Base-by-base conservation (phyloP, 768 basidiomycete genomes). In the Lactarius indigo region DNA sequence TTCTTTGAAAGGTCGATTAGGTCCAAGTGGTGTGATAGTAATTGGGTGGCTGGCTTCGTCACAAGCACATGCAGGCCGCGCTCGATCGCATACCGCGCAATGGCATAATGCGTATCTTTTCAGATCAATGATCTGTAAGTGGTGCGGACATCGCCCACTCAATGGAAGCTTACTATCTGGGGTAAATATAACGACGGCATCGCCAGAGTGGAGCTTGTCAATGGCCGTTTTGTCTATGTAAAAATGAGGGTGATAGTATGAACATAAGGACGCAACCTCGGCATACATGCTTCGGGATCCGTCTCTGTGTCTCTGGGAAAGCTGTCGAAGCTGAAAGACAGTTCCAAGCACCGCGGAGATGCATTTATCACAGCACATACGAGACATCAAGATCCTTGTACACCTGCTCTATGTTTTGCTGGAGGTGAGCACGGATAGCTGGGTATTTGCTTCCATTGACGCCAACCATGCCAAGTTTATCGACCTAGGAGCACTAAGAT, bases 101-200 rank as follows among this genome's bases (percentile, higher is more conserved):
- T 96, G 35, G 87, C 84, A 75, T 87, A 89, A 76, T 96, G 94
- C 18, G 94, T 96, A 69, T 81, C 87, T 94, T 72, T 59, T 30
- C 55, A 47, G n/a, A 23, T 54, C 15, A 62, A 57, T n/a, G 15
- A 26, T 44, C 8, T 17, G 37, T 56, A 30, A 23, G 30, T 37
- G 26, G 33, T 42, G n/a, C 35, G 35, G 35, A 3, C 10, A 54
- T 15, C 4, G 23, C 39, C 26, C 5, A 18, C 33, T 41, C n/a
- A 33, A 41, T 50, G 59, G 59, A 65, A 39, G 78, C 87, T 74
- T 69, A 89, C 91, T 89, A 74, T 96, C 94, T 4, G 94, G 95
- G 3, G 94, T 96, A 76, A 96, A 96, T 69, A 96, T 88, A 72
- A 95, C 89, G 58, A 92, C 88, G n/a, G 94, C 94, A 70, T 93